A percentile compares a stretch with the other conserved stretches of the same genome.
Evolutionary conservation across 176 grass and related monocot species (phyloP).

Genomic region (Otatea glauca): DNA sequence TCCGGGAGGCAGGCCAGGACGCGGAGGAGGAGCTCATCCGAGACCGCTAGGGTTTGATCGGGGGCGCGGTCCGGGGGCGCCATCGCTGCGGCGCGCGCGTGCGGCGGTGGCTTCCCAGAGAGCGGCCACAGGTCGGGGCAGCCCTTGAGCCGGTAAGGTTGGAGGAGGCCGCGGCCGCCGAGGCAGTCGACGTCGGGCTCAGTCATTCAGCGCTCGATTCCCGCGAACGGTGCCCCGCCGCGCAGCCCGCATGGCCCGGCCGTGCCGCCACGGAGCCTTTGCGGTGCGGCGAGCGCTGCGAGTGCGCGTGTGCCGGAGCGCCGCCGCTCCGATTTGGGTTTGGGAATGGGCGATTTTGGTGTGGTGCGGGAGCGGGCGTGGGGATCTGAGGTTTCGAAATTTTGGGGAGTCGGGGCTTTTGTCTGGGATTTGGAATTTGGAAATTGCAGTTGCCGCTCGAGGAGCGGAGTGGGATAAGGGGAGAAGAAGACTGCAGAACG

Average conservation of each 20-base stretch:
- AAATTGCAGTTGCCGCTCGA: slow-evolving; percentile 11
- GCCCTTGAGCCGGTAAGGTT: slow-evolving; percentile 38
- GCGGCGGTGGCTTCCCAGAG: slow-evolving; percentile 28
- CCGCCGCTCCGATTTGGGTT: background rate
- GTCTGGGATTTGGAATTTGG: slow-evolving; percentile 52
- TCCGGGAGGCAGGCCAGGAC: slow-evolving; percentile 65
- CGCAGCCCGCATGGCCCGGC: slow-evolving; percentile 31
- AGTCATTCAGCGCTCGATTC: slow-evolving; percentile 50
- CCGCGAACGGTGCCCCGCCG: background rate
- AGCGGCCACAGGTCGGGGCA: slow-evolving; percentile 53
- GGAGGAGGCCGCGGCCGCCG: slow-evolving; percentile 28
- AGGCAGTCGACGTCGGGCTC: slow-evolving; percentile 31
- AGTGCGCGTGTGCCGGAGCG: background rate
- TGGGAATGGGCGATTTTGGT: background rate
- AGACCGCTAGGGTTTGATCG: slow-evolving; percentile 60
- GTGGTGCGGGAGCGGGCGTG: background rate
- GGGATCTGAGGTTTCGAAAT: slow-evolving; percentile 42
- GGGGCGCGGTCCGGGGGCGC: slow-evolving; percentile 28
- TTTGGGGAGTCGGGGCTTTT: background rate
- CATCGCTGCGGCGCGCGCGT: slow-evolving; percentile 42
- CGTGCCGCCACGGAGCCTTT: background rate
- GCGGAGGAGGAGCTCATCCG: slow-evolving; percentile 66
- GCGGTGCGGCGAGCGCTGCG: background rate
- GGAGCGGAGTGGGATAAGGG: slow-evolving; percentile 25
- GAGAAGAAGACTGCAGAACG: background rate